Evolutionary conservation across 257 asterid species (phyloP), one percentile per base, ranked within the genome.

Genomic region (Knoxia roxburghii): DNA sequence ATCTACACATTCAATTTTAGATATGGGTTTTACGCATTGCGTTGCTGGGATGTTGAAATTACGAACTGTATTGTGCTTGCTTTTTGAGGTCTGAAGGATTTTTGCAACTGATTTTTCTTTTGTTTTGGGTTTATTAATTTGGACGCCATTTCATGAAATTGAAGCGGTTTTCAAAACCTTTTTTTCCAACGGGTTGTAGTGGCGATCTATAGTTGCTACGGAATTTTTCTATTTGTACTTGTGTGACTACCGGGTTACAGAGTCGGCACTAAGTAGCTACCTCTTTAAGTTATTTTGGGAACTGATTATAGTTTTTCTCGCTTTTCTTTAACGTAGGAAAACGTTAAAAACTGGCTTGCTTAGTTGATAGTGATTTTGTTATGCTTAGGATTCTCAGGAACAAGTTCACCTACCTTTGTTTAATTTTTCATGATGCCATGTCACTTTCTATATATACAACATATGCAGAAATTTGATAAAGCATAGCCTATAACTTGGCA

Each of bases 201-300:
- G 33, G 59, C 17, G 26, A 23, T 49, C 48, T 58, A 52, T 66
- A 2, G 6, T 35, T 52, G 48, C 52, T 0, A 35, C 7, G 61
- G 33, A 52, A 37, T 51, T 66, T 66, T 66, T 51, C 52, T 66
- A 62, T 41, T 66, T 14, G 5, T 33, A 14, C 50, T 50, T 49
- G 13, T 18, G 18, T 39, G 24, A n/a, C 9, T 20, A 37, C 4
- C 9, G 41, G 41, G 41, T 37, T 3, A 37, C 6, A 3, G 41
- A 58, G 43, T 57, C 23, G 24, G 17, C 43, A 3, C 43, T n/a
- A n/a, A n/a, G n/a, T n/a, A 46, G 15, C 48, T 24, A 1, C 48
- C 27, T 64, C 5, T 37, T 37, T 61, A n/a, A 35, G 30, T 15
- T n/a, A 55, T 27, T 6, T 37, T 21, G 6, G 56, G 26, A 50